Base-by-base conservation (phyloP, 2,329 filamentous ascomycete genomes). In the Cercospora sp. region DNA sequence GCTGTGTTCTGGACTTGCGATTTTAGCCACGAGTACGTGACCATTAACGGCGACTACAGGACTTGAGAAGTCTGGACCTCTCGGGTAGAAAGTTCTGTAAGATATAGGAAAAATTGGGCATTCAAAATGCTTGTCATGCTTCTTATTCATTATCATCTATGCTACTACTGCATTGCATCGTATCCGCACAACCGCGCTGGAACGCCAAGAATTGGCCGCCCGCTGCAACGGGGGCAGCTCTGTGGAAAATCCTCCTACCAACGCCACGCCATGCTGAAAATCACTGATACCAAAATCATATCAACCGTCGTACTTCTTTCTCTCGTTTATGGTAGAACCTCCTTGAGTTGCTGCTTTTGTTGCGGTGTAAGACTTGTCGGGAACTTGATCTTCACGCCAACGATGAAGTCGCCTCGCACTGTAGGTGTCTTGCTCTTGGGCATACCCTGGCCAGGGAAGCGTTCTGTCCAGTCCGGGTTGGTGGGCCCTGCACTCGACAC, bases 381-480 rank as follows among this genome's bases (percentile, higher is more conserved):
- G 83, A 97, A 98, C 77, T 92, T 94, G 79, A 99, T 94, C 77
- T 95, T 95, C 76, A 97, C 94, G 68, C 89, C 91, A 68, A 99
- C 86, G 67, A 98, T 82, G 72, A 99, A 92, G 77, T 97, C 93
- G 26, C 95, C 95, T 66, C 94, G 87, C 75, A 93, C 87, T 67
- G 83, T 88, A 0, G 92, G 92, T 78, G 93, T 94, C 86, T 97
- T 98, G 69, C 92, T 92, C 76, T 95, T 89, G 42, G 94, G 93
- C 95, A 99, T 98, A 67, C 95, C 95, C n/a, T 92, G 85, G 5
- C 87, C 87, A 0, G 95, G 95, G 77, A 91, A 99, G 33, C 85
- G 84, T 72, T 97, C 94, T 74, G 89, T 89, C 78, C 89, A 91
- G 12, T 91, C 92, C 0, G 94, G 94, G 67, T 91, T 90, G 6